A percentile compares a stretch with the other conserved stretches of the same genome.
phyloP scores from a whole-genome alignment of 352 stramenopile genomes.

The Phytophthora pluvialis region DNA sequence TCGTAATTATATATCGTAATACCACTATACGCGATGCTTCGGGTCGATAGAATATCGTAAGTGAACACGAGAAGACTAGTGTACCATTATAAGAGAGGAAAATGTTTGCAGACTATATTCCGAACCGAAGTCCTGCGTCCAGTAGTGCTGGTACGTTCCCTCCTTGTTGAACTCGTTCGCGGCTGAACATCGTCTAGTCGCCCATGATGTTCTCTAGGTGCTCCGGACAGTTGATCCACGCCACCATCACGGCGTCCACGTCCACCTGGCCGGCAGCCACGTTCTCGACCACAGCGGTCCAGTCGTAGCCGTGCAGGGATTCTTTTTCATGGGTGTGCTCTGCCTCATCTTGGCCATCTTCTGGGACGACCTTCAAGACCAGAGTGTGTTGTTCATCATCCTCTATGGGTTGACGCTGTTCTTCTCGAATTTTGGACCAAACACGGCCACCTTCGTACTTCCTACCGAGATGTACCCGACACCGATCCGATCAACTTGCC shows the following conservation, averaged over 20 bases:
- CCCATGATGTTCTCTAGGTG: constrained; percentile 48
- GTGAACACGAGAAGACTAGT: no score
- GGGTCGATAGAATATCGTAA: no score
- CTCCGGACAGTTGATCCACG: constrained; percentile 45
- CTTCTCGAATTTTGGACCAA: constrained; percentile 86
- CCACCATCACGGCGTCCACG: constrained; percentile 41
- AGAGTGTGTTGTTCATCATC: constrained; percentile 65
- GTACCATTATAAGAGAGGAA: no score
- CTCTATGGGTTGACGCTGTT: constrained; percentile 82
- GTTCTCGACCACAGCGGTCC: constrained; percentile 45
- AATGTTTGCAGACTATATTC: no score
- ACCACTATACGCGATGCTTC: no score
- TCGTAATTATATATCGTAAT: no score
- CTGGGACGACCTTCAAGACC: constrained; percentile 59
- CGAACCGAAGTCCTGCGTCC: constrained; percentile 64
- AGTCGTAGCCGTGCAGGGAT: constrained; percentile 70
- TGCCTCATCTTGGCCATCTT: constrained; percentile 61
- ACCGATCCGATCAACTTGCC: constrained; percentile 81
- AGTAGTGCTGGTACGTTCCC: constrained; percentile 53
- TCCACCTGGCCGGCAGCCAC: constrained; percentile 40
- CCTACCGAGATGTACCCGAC: constrained; percentile 86
- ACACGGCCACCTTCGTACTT: constrained; percentile 88
- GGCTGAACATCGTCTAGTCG: constrained; percentile 40
- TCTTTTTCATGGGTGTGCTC: constrained; percentile 64
- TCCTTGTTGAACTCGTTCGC: constrained; percentile 39